phyloP scores from a whole-genome alignment of 345 rosid genomes.

The Eucalyptus regnans region DNA sequence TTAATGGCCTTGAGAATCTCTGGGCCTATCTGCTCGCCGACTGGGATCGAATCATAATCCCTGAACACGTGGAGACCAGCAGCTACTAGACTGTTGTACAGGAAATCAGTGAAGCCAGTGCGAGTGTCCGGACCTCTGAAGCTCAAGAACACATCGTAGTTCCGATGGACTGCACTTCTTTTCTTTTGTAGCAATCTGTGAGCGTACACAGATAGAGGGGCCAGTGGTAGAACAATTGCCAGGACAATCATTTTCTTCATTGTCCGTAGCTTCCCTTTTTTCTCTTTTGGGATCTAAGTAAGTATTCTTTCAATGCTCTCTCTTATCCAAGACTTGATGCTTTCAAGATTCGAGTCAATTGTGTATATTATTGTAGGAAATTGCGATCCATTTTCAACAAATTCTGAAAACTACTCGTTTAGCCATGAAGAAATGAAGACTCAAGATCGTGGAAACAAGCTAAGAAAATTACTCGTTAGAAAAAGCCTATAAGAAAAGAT shows the following conservation, averaged over 20 bases:
- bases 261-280: neutral
- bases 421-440: neutral
- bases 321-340: neutral
- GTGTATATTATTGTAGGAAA: neutral
- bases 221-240: neutral
- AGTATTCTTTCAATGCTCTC: neutral
- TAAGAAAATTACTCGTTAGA: too few relatives aligned
- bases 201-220: neutral
- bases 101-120: neutral
- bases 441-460: neutral
- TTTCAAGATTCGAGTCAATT: neutral
- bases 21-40: neutral
- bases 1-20: neutral
- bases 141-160: neutral
- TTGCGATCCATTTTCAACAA: too few relatives aligned
- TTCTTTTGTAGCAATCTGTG: neutral
- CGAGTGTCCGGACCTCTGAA: neutral
- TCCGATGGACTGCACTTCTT: neutral
- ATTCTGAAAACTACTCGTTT: neutral
- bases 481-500: too few relatives aligned
- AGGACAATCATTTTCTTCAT: neutral
- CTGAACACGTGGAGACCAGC: neutral
- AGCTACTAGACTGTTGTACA: neutral
- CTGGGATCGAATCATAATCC: neutral
- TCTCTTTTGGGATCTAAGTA: neutral